Percentiles rank a stretch among this genome's conserved stretches.
phyloP scores from a whole-genome alignment of 140 eudicot species.

The Bidens hawaiensis region DNA sequence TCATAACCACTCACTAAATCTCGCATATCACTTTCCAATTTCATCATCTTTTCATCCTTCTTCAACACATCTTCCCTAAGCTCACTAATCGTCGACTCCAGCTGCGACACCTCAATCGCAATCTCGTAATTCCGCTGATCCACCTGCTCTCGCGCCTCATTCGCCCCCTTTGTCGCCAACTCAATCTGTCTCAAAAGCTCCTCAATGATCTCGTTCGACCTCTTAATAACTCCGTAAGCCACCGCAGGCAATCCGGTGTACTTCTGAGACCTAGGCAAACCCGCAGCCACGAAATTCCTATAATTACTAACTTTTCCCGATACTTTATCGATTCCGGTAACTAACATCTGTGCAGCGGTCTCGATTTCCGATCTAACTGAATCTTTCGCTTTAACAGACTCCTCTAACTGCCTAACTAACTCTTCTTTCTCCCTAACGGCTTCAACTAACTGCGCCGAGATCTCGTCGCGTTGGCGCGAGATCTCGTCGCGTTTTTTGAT shows the following conservation, averaged over 20 bases:
- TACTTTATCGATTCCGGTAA: slow-evolving; percentile 73
- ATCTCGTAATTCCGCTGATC: slow-evolving; percentile 89
- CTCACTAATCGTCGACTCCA: slow-evolving; percentile 70
- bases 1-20: slow-evolving; percentile 41
- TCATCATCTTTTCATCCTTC: slow-evolving; percentile 37
- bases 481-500: slow-evolving; percentile 78
- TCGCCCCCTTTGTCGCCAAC: slow-evolving; percentile 39
- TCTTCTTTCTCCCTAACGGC: slow-evolving; percentile 38
- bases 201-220: slow-evolving; percentile 89
- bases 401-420: slow-evolving; percentile 50
- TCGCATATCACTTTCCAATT: slow-evolving; percentile 55
- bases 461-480: slow-evolving; percentile 41
- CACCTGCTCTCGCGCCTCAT: slow-evolving; percentile 72
- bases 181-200: slow-evolving; percentile 77
- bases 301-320: slow-evolving; percentile 63
- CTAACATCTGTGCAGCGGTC: slow-evolving; percentile 76
- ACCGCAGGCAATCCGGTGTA: slow-evolving; percentile 86
- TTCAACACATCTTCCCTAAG: slow-evolving; percentile 71
- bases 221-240: slow-evolving; percentile 88
- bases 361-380: slow-evolving; percentile 61
- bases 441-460: slow-evolving; percentile 41
- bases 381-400: slow-evolving; percentile 55
- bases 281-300: slow-evolving; percentile 60
- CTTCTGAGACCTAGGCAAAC: slow-evolving; percentile 86
- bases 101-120: slow-evolving; percentile 92